Evolutionary conservation across 495 filamentous ascomycete genomes (phyloP), one percentile per base, ranked within the genome.

Genomic region (Neurospora pannonica): DNA sequence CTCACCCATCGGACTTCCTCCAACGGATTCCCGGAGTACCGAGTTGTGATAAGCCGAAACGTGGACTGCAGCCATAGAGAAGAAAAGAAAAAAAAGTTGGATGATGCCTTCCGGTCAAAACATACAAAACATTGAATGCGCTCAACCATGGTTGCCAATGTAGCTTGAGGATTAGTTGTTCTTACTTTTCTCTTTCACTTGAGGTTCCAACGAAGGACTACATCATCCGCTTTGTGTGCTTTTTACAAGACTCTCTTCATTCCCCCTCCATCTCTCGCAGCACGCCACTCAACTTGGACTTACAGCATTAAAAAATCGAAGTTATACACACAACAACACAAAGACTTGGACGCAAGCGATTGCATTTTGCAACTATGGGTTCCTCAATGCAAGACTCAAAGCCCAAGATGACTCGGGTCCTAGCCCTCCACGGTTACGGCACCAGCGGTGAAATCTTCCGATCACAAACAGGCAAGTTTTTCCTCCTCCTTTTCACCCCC

Each of bases 341-440:
- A 67, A 67, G 28, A 67, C 28, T 67, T 67, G 4, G 28, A 34
- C 28, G 54, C 24, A 36, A 34, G 54, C 15, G 0, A 34, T 36
- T 34, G 54, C 54, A 67, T 36, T 34, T 34, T 6, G 28, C 15
- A 60, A 67, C 54, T 36, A 67, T 67, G 54, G 28, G 54, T 19
- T 67, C 54, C 54, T 8, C 28, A 34, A 67, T 67, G 54, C 54
- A 67, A 19, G 54, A 71, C 13, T 24, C 17, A 21, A 38, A 48
- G 39, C 38, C 73, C 17, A 37, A 37, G 38, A 79, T 67, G 28
- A 90, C 91, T 85, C 86, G 83, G 75, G 78, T 92, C 71, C 86
- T 92, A 54, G 89, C 89, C 74, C 88, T 92, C 21, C 90, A 92
- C 78, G 90, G 88, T 10, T 84, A 85, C 74, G 90, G 89, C 38